phyloP scores from a whole-genome alignment of 2,329 filamentous ascomycete genomes.

The Dactylellina leptospora region DNA sequence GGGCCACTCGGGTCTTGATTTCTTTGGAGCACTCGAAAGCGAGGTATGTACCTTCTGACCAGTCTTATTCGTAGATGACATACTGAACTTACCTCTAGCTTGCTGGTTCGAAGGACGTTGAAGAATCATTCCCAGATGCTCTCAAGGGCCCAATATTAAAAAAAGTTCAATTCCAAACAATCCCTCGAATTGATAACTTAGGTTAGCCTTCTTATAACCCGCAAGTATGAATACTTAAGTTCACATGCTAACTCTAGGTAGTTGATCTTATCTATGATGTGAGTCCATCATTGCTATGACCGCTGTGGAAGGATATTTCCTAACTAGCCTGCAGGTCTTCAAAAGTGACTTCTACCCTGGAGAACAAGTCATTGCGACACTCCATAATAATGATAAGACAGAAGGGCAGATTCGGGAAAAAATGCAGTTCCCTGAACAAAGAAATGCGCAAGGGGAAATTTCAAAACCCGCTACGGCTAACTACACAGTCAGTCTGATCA shows the following conservation, averaged over 20 bases:
- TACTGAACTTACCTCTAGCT: slow-evolving; percentile 65
- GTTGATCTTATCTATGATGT: slow-evolving; percentile 73
- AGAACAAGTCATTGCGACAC: slow-evolving; percentile 78
- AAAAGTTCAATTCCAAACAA: slow-evolving; percentile 88
- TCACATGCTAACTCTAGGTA: slow-evolving; percentile 58
- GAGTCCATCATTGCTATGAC: too few relatives aligned
- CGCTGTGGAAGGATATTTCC: background rate
- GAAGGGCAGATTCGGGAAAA: slow-evolving; percentile 85
- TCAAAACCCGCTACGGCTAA: slow-evolving; percentile 74
- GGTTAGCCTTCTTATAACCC: slow-evolving; percentile 63
- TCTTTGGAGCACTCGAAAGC: slow-evolving; percentile 90
- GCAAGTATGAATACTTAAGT: background rate
- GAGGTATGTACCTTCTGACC: slow-evolving; percentile 69
- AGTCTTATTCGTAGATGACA: background rate
- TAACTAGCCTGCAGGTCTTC: slow-evolving; percentile 66
- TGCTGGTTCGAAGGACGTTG: slow-evolving; percentile 84
- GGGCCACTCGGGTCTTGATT: slow-evolving; percentile 87
- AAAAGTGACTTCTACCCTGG: slow-evolving; percentile 91
- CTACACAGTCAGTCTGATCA: slow-evolving; percentile 80
- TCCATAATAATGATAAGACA: slow-evolving; percentile 73
- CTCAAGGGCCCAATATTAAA: slow-evolving; percentile 90
- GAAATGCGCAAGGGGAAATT: slow-evolving; percentile 58
- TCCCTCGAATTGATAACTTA: slow-evolving; percentile 85
- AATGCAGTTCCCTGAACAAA: slow-evolving; percentile 73
- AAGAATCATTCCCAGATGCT: slow-evolving; percentile 88